Base-by-base conservation (phyloP, 257 asterid genomes). In the Solanum stenotomum region DNA sequence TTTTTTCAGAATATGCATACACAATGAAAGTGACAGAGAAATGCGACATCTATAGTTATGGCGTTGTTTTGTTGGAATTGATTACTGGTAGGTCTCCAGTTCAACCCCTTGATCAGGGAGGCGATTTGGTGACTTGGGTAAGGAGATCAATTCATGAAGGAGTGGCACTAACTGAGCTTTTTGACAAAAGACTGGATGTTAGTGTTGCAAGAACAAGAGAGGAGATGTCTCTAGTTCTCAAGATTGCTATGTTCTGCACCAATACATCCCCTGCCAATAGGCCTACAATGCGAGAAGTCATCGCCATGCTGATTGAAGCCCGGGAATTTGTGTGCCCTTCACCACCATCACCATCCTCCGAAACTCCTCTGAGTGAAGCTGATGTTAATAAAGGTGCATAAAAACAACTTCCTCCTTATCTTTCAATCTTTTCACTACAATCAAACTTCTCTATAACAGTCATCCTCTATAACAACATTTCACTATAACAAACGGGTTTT, bases 21-120 rank as follows among this genome's bases (percentile, higher is more conserved):
- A 96, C 99, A 10, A 90, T 96, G 98, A 96, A 96, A 92, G 98
- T 96, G 92, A 96, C 99, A 34, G 98, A 96, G 88, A 96, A 96
- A 88, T 96, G 98, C 15, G 99, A 96, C 37, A 92, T 94, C 90
- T 96, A 96, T 25, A 96, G 99, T 87, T 96, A 92, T 35, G 99
- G 99, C 18, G 98, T 96, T 8, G 99, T 96, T 86, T 86, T 96
- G 79, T 38, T 96, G 85, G 99, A 96, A 84, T 90, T 96, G 52
- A 86, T 95, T 25, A 96, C 99, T 0, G 99, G 99, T 8, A 93
- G 89, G 83, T 91, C 99, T 2, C 99, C 99, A 0, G 99, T 96
- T 67, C 98, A 96, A 78, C 98, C 98, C 3, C 90, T 95, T 2
- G 98, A 95, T 86, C 97, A 91, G 65, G 99, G 99, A 40, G 99